These are phyloP conservation scores for Erysiphe neolycopersici DNA, from an alignment of 2,329 filamentous ascomycete species.

Conservation along the genomic window DNA sequence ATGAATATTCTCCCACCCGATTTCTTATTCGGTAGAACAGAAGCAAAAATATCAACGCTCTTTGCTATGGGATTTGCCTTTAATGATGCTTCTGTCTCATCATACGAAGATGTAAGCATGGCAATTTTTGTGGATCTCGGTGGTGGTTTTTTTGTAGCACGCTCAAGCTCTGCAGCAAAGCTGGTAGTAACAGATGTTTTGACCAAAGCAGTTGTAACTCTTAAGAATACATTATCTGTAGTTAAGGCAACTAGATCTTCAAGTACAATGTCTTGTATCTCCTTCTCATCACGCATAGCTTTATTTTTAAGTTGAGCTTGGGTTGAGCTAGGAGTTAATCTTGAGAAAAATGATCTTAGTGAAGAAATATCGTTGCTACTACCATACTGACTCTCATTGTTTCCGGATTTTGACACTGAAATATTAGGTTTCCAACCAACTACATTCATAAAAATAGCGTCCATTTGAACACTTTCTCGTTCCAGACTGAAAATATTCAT, in stretches of 20 bases:
- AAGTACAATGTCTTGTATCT: constrained; percentile 31
- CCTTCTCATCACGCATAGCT: constrained; percentile 33
- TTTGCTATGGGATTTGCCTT: constrained; percentile 22
- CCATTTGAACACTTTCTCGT: constrained; percentile 71
- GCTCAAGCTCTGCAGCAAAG: constrained; percentile 67
- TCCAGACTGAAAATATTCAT: constrained; percentile 70
- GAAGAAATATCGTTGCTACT: constrained; percentile 28
- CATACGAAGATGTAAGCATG: constrained; percentile 74
- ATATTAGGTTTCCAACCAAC: constrained; percentile 56
- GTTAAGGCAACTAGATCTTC: constrained; percentile 47
- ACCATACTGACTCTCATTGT: constrained; percentile 16
- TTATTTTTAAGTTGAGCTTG: constrained; percentile 25
- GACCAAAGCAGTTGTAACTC: constrained; percentile 63
- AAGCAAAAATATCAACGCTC: constrained; percentile 58
- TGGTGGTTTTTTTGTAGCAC: constrained; percentile 90
- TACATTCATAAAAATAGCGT: constrained; percentile 68
- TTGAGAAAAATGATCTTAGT: constrained; percentile 54
- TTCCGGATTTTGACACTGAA: constrained; percentile 8
- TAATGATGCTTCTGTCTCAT: constrained; percentile 37
- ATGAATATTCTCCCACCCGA: constrained; percentile 75
- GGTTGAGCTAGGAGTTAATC: constrained; percentile 33
- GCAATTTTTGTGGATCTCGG: constrained; percentile 68
- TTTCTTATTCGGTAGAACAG: constrained; percentile 67
- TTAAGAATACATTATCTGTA: constrained; percentile 61
- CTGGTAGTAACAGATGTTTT: constrained; percentile 44